Base-by-base conservation (phyloP, 1,284 basidiomycete genomes). In the Ceratobasidium sp. region DNA sequence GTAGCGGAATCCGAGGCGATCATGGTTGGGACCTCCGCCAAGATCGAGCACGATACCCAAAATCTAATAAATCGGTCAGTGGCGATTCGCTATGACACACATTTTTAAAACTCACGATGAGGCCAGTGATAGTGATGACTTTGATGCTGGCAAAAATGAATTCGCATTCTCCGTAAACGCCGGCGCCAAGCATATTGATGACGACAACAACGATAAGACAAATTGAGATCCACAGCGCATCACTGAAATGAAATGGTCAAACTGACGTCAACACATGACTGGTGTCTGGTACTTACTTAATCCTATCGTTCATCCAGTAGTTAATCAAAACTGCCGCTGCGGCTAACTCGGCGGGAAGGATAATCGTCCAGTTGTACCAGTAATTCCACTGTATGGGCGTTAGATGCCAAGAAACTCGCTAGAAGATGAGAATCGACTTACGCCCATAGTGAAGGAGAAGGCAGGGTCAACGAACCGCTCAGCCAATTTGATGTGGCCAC, bases 391-490 rank as follows among this genome's bases (percentile, higher is more conserved):
- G 24, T 45, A 15, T 41, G 53, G 45, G 27, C 2, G 31, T 29
- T 33, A 33, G 36, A 33, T 14, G 41, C 7, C 29, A n/a, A 63
- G 50, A 44, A 24, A 22, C 19, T 6, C 8, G 4, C 22, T 22
- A 5, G 75, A 33, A 7, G 9, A 29, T n/a, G 14, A 45, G 15
- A 19, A 48, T 41, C n/a, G 31, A 73, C 71, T 73, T 54, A 73
- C 71, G 17, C 93, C 93, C 89, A 93, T 89, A 17, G 93, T 88
- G 79, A 95, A 95, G 0, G 91, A 91, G 75, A 95, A 86, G 1
- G 93, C 91, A 5, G 91, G 90, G 79, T 94, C 90, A 31, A 95
- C 90, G 80, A 94, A 94, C 53, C 92, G 90, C 77, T 89, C 89
- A 3, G 94, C 92, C 50, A 95, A 85, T 64, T 88, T 91, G 81